Conservation (phyloP, 257 asterid genomes). For the Ajuga chamaepitys region DNA sequence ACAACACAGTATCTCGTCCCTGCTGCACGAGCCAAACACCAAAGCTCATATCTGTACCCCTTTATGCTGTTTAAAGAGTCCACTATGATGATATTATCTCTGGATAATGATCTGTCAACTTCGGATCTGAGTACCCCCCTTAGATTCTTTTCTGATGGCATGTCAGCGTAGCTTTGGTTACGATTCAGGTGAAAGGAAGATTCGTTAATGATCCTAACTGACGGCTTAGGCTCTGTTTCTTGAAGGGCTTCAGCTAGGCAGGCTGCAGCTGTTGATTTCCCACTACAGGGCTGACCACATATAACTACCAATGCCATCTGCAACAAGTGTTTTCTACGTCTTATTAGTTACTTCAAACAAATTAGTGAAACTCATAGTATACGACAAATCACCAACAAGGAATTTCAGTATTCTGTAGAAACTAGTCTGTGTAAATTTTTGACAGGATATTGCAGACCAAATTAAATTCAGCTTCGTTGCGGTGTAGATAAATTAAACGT, state of each 20-base stretch:
- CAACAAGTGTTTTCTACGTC: neutral
- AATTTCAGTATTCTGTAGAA: neutral
- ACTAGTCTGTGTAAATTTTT: neutral
- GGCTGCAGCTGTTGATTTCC: slow-evolving; percentile 76
- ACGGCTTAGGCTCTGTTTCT: slow-evolving; percentile 57
- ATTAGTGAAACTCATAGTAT: neutral
- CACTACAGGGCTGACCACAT: slow-evolving; percentile 97
- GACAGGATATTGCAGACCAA: neutral
- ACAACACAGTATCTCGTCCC: slow-evolving; percentile 88
- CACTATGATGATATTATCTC: slow-evolving; percentile 64
- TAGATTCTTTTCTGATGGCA: slow-evolving; percentile 87
- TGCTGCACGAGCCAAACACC: slow-evolving; percentile 97
- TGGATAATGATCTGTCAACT: slow-evolving; percentile 82
- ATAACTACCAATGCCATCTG: slow-evolving; percentile 96
- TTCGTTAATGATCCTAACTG: slow-evolving; percentile 65
- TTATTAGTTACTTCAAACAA: neutral
- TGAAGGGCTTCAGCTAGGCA: slow-evolving; percentile 73
- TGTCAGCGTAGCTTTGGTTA: slow-evolving; percentile 70
- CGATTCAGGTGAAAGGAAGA: slow-evolving; percentile 81
- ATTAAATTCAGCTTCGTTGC: neutral
- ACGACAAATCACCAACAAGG: neutral
- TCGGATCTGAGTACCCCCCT: slow-evolving; percentile 94
- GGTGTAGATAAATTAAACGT: neutral
- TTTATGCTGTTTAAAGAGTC: slow-evolving; percentile 94
- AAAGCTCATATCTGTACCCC: slow-evolving; percentile 93